These are phyloP conservation scores for Dryadomyces sulphureus DNA, from an alignment of 2,329 filamentous ascomycete genomes.

Conservation along the genomic window DNA sequence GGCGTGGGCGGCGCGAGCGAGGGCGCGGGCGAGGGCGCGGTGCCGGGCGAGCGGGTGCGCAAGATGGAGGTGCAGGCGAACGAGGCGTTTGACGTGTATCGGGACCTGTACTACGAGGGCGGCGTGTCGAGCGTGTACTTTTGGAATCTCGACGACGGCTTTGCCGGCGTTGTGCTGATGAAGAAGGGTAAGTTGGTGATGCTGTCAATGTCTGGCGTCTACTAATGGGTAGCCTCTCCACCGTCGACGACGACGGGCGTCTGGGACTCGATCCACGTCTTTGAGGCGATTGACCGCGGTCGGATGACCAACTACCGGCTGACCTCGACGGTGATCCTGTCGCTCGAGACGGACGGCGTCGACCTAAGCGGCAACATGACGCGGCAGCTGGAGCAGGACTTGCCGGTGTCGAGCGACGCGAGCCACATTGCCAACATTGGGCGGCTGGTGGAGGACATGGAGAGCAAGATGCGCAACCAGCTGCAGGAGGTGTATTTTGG, in stretches of 20 bases:
- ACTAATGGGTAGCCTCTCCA: conserved; percentile 44
- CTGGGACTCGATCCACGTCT: conserved; percentile 98
- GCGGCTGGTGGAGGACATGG: conserved; percentile 94
- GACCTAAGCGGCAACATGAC: conserved; percentile 97
- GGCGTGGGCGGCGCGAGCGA: conserved; percentile 38
- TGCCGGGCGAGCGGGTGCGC: conserved; percentile 79
- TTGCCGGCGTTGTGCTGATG: conserved; percentile 85
- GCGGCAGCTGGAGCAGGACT: conserved; percentile 82
- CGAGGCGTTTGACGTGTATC: conserved; percentile 91
- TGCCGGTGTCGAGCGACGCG: conserved; percentile 66
- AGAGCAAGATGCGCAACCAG: conserved; percentile 97
- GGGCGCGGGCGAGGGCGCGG: conserved; percentile 60
- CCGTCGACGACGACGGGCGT: conserved; percentile 55
- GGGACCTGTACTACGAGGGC: conserved; percentile 93
- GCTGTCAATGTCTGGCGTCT: background rate
- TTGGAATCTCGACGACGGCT: conserved; percentile 96
- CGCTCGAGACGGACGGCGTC: conserved; percentile 66
- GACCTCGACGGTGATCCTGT: conserved; percentile 90
- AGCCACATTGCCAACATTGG: conserved; percentile 95
- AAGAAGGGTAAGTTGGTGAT: conserved; percentile 48
- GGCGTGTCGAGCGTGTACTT: conserved; percentile 94
- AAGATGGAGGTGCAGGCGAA: conserved; percentile 92
- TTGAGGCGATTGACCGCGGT: conserved; percentile 87
- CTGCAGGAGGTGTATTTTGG: conserved; percentile 99
- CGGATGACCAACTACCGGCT: conserved; percentile 93